These are phyloP conservation scores for Tetracentron sinense DNA, from an alignment of 164 flowering plant species.

Conservation along the genomic window DNA sequence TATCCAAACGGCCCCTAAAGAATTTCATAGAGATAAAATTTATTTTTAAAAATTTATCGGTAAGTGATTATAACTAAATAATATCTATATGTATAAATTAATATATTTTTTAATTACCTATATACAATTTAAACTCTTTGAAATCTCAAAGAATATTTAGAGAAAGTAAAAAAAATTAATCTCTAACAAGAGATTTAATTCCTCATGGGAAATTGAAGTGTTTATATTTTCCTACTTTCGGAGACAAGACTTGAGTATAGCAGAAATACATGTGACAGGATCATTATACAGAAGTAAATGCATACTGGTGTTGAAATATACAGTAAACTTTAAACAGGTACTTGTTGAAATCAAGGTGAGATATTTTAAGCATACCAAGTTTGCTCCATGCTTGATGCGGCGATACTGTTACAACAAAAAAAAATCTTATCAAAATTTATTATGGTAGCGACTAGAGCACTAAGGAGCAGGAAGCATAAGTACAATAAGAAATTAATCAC, in stretches of 20 bases:
- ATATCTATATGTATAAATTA: too few relatives aligned
- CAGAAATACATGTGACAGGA: neutral
- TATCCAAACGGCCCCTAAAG: too few relatives aligned
- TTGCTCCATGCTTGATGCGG: constrained; percentile 90
- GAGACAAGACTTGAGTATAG: neutral
- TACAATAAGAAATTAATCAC: constrained; percentile 25
- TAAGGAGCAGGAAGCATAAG: neutral
- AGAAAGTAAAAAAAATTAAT: too few relatives aligned
- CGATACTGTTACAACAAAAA: constrained; percentile 30
- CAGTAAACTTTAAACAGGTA: neutral
- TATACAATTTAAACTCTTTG: too few relatives aligned
- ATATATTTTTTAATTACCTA: too few relatives aligned
- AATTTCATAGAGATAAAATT: too few relatives aligned
- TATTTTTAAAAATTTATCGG: too few relatives aligned
- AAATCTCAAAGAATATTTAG: too few relatives aligned
- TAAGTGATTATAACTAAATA: too few relatives aligned
- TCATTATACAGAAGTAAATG: too few relatives aligned
- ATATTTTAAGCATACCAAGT: constrained; percentile 51
- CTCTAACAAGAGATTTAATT: neutral
- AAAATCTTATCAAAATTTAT: neutral
- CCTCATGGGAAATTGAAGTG: neutral
- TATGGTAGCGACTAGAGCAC: neutral
- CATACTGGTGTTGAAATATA: too few relatives aligned
- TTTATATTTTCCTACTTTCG: too few relatives aligned
- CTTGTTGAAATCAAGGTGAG: neutral